These are phyloP conservation scores for Naegleria fowleri DNA, from an alignment of 208 protist genomes.

Conservation along the genomic window DNA sequence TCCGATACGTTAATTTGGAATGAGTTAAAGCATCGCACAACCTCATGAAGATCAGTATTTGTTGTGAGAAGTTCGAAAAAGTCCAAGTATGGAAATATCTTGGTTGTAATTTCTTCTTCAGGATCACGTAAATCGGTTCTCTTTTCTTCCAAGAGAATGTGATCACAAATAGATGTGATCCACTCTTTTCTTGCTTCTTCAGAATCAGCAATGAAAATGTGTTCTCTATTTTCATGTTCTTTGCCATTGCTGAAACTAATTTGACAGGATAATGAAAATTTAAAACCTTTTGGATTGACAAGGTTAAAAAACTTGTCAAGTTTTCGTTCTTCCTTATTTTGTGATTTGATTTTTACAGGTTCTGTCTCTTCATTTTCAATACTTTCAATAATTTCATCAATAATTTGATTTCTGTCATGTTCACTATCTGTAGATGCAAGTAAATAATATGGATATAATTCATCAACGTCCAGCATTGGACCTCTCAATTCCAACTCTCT, in stretches of 20 bases:
- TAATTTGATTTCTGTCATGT: neutral
- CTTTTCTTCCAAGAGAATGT: neutral
- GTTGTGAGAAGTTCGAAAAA: neutral
- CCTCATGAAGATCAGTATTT: neutral
- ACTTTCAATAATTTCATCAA: neutral
- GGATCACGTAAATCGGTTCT: conserved; percentile 1
- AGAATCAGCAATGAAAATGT: neutral
- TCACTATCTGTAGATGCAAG: neutral
- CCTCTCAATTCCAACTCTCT: conserved; percentile 16
- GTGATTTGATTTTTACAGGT: neutral
- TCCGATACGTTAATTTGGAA: neutral
- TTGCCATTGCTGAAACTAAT: neutral
- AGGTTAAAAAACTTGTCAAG: neutral
- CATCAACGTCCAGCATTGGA: neutral
- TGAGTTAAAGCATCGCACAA: neutral
- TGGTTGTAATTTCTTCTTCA: neutral
- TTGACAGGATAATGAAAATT: conserved; percentile 7
- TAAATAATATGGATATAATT: neutral
- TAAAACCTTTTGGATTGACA: neutral
- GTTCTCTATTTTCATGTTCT: neutral
- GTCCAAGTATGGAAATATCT: neutral
- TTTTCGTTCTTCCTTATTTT: neutral
- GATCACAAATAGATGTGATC: neutral
- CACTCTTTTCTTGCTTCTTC: conserved; percentile 2
- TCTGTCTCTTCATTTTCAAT: neutral